Evolutionary conservation across 768 basidiomycete species (phyloP).

Genomic region (Saitozyma sp.): DNA sequence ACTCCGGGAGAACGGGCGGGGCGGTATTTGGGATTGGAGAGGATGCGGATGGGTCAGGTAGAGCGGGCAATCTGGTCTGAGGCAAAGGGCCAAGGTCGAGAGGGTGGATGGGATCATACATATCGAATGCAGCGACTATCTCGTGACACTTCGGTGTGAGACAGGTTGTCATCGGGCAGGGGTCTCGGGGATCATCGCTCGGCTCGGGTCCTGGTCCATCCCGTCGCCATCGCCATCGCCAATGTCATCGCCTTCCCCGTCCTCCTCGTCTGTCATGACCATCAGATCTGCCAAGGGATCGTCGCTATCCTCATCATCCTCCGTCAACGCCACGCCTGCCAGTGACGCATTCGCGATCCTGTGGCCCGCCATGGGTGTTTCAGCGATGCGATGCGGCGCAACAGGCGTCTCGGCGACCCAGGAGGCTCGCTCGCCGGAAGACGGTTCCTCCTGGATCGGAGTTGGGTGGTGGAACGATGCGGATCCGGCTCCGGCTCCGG

Average conservation of each 20-base stretch:
- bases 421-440: background rate
- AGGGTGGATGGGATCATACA: constrained; percentile 14
- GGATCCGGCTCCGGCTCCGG: no score
- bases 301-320: constrained; percentile 26
- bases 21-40: constrained; percentile 24
- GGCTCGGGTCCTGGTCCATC: background rate
- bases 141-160: background rate
- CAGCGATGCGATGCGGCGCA: constrained; percentile 2
- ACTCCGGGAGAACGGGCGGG: background rate
- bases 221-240: no score
- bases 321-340: background rate
- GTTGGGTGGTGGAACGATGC: constrained; percentile 20
- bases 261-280: constrained; percentile 47
- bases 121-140: constrained; percentile 2
- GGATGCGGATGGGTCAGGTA: constrained; percentile 13
- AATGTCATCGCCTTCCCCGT: constrained; percentile 5
- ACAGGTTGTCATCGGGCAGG: constrained; percentile 24
- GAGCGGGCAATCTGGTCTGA: no score
- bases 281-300: constrained; percentile 36
- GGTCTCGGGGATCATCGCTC: constrained; percentile 32
- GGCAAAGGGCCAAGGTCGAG: background rate
- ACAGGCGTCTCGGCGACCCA: constrained; percentile 29
- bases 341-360: constrained; percentile 3
- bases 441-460: constrained; percentile 35
- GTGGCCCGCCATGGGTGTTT: background rate